Evolutionary conservation across 2,329 filamentous ascomycete species (phyloP).

Genomic region (Tolypocladium paradoxum): DNA sequence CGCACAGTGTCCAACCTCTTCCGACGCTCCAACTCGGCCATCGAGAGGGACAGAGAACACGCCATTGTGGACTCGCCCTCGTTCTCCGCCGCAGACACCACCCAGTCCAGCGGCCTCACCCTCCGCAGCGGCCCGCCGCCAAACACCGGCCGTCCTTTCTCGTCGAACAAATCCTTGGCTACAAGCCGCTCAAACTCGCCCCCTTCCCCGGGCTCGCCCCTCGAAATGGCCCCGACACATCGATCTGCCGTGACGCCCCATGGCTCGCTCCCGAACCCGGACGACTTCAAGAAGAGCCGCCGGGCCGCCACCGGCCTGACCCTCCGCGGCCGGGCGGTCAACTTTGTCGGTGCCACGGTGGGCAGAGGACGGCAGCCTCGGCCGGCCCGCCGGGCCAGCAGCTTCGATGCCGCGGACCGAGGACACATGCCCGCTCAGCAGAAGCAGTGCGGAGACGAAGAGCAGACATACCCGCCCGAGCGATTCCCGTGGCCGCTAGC

Average conservation of each 20-base stretch:
- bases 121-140: slow-evolving; percentile 17
- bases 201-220: slow-evolving; percentile 35
- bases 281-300: slow-evolving; percentile 39
- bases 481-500: slow-evolving; percentile 47
- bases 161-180: slow-evolving; percentile 32
- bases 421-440: slow-evolving; percentile 11
- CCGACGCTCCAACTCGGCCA: slow-evolving; percentile 28
- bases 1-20: slow-evolving; percentile 41
- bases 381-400: slow-evolving; percentile 30
- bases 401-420: slow-evolving; percentile 32
- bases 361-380: slow-evolving; percentile 13
- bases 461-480: slow-evolving; percentile 24
- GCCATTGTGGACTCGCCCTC: slow-evolving; percentile 8
- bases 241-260: slow-evolving; percentile 10
- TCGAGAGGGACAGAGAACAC: slow-evolving; percentile 15
- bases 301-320: slow-evolving; percentile 40
- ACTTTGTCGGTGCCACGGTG: slow-evolving; percentile 28
- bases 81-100: slow-evolving; percentile 7
- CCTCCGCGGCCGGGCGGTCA: slow-evolving; percentile 35
- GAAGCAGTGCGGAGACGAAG: slow-evolving; percentile 10
- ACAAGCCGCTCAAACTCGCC: slow-evolving; percentile 38
- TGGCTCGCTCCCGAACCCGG: slow-evolving; percentile 27
- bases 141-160: slow-evolving; percentile 28
- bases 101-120: slow-evolving; percentile 13
- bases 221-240: slow-evolving; percentile 27